Base-by-base conservation (phyloP, 1,139 yeast genomes). In the Neolecta irregularis region DNA sequence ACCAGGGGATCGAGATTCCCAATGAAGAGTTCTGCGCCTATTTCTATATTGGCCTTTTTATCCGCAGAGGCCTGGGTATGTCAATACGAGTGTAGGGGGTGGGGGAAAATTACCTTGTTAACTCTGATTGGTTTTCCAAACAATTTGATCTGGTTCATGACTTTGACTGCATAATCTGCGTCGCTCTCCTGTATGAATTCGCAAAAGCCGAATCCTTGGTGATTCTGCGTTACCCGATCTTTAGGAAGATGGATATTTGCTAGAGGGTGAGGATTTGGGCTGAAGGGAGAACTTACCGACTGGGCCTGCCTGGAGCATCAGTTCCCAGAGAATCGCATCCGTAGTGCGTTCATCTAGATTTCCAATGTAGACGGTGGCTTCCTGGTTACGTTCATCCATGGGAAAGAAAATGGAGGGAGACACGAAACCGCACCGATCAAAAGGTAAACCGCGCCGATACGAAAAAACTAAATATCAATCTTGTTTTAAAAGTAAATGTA, bases 241-340 rank as follows among this genome's bases (percentile, higher is more conserved):
- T 28, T 3, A 28, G 22, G 7, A 6, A 3, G 3, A 28, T 7
- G 7, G 22, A 28, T 6, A 7, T 3, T 6, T 7, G 7, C 4
- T 7, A 6, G 20, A 96, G 96, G 47, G 5, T 15, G 29, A 17
- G 17, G 5, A 24, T 19, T 20, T 8, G 23, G 39, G 18, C 15
- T 22, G 38, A 7, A 34, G 18, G 18, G 25, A 26, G 16, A 15
- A 15, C 36, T n/a, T 35, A 35, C 36, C 38, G 4, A 88, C 67
- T 0, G 94, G 93, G 0, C 92, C 91, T 36, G 80, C 74, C 52
- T 88, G 98, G 8, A 79, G 57, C 54, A 83, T 75, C 23, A 88
- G 63, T 53, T 88, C 98, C 51, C 75, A 80, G 34, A 91, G 55
- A 21, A 57, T 38, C 2, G 65, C 57, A 44, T 78, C 92, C 1